phyloP scores from a whole-genome alignment of 305 asterid species.

The Stenogyne calaminthoides region DNA sequence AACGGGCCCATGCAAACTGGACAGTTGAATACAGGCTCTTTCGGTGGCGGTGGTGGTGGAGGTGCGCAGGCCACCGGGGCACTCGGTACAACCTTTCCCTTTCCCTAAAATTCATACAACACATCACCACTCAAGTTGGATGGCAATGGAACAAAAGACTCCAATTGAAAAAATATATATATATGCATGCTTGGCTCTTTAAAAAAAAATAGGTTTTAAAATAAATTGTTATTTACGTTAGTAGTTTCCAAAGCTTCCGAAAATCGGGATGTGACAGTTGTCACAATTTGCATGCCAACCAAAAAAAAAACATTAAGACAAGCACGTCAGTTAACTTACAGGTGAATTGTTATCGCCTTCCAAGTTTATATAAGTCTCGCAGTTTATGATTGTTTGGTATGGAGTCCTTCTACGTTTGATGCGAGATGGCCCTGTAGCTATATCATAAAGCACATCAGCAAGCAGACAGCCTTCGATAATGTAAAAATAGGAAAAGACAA shows the following conservation, averaged over 20 bases:
- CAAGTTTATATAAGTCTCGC: constrained; percentile 60
- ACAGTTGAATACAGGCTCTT: constrained; percentile 75
- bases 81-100: constrained; percentile 35
- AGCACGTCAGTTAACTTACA: constrained; percentile 40
- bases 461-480: constrained; percentile 7
- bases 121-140: background rate
- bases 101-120: constrained; percentile 38
- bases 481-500: background rate
- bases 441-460: constrained; percentile 14
- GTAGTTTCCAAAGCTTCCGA: too few species aligned
- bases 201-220: too few species aligned
- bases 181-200: too few species aligned
- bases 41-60: constrained; percentile 51
- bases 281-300: background rate
- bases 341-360: constrained; percentile 58
- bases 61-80: constrained; percentile 20
- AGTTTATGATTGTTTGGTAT: constrained; percentile 51
- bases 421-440: constrained; percentile 51
- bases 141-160: background rate
- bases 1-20: constrained; percentile 88
- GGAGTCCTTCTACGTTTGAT: constrained; percentile 62
- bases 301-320: background rate
- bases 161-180: background rate
- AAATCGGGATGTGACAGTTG: too few species aligned
- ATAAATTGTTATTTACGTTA: too few species aligned